phyloP scores from a whole-genome alignment of 371 early-diverging fungal genomes.

The Fennellomyces sp. region DNA sequence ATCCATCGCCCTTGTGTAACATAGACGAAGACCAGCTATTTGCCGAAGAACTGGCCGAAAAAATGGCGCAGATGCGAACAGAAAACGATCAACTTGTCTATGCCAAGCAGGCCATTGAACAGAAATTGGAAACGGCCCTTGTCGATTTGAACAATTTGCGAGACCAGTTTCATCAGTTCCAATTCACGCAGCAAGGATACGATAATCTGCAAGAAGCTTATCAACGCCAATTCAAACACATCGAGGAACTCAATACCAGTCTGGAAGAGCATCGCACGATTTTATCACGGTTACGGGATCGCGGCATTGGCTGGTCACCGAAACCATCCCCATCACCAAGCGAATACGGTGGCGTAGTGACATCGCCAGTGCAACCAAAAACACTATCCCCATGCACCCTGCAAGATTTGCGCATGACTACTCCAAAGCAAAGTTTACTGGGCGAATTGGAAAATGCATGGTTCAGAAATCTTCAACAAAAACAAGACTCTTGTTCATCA shows the following conservation, averaged over 20 bases:
- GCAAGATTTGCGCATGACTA: conserved; percentile 11
- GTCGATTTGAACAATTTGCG: conserved; percentile 24
- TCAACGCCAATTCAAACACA: conserved; percentile 33
- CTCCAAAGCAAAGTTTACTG: conserved; percentile 11
- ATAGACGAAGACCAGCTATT: not conserved
- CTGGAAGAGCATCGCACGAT: conserved; percentile 44
- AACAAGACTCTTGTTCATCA: not conserved
- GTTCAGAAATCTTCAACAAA: conserved; percentile 7
- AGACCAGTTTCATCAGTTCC: conserved; percentile 27
- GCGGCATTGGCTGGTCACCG: conserved; percentile 15
- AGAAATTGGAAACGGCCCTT: conserved; percentile 16
- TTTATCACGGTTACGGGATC: conserved; percentile 19
- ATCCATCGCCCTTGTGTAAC: not conserved
- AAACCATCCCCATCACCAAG: conserved; percentile 2
- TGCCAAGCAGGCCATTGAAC: conserved; percentile 18
- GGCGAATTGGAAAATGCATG: conserved; percentile 20
- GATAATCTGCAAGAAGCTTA: conserved; percentile 27
- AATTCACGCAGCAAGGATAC: conserved; percentile 27
- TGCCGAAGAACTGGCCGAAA: not conserved
- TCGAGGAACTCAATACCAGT: conserved; percentile 29
- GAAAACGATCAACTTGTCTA: conserved; percentile 11
- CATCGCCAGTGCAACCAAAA: conserved; percentile 1
- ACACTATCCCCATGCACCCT: not conserved
- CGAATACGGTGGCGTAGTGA: not conserved
- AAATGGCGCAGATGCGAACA: conserved; percentile 8